Evolutionary conservation across 345 rosid species (phyloP).

Genomic region (Eucalyptus regnans): DNA sequence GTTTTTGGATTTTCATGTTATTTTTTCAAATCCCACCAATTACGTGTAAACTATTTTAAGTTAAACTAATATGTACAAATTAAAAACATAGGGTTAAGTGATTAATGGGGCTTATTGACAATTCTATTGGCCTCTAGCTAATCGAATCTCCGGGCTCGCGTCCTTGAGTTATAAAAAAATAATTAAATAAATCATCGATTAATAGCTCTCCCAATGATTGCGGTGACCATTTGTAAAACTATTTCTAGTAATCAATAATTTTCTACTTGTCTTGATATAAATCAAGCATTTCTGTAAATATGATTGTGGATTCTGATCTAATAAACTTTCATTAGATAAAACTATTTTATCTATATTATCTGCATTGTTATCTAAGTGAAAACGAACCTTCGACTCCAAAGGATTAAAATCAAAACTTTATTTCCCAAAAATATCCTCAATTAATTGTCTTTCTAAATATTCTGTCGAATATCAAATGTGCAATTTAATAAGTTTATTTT

Average conservation of each 20-base stretch:
- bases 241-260: neutral
- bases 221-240: neutral
- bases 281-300: neutral
- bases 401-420: neutral
- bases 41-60: neutral
- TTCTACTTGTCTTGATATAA: neutral
- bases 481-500: neutral
- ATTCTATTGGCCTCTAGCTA: neutral
- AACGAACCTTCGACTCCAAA: fast-evolving
- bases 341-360: neutral
- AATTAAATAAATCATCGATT: fast-evolving
- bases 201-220: fast-evolving
- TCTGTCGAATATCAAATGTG: neutral
- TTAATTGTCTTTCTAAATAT: neutral
- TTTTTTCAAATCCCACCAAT: neutral
- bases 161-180: fast-evolving
- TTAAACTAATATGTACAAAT: neutral
- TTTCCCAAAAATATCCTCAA: neutral
- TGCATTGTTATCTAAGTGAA: fast-evolving
- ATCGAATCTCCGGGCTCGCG: neutral
- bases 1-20: neutral
- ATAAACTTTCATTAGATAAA: fast-evolving
- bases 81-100: neutral
- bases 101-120: neutral
- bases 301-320: neutral